Base-by-base conservation (phyloP, 2,329 filamentous ascomycete genomes). In the Stylonectria norvegica region DNA sequence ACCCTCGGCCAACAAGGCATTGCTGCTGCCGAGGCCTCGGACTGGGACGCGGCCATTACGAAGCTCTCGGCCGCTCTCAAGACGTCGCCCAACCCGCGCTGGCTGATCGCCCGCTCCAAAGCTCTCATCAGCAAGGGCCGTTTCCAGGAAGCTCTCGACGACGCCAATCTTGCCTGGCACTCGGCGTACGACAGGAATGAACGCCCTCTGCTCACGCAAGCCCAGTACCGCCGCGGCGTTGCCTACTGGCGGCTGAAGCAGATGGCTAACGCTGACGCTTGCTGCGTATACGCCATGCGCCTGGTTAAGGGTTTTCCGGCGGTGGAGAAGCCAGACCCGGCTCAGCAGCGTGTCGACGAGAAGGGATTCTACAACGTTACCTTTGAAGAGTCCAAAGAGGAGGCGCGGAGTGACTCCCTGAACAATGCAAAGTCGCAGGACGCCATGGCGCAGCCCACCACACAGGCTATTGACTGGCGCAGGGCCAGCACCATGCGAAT, bases 41-140 rank as follows among this genome's bases (percentile, higher is more conserved):
- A 90, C 45, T 91, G 80, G 63, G 67, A 74, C 5, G 71, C 74
- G 33, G 89, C 87, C 31, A 78, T 95, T 52, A 62, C 70, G 23
- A 76, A 82, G 53, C 84, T 85, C 48, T 85, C 84, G 6, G 64
- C 70, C 27, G 88, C 87, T 5, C 70, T 95, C 22, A 67, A 79
- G 45, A 72, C 72, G 10, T 81, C 83, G 0, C 71, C 70, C 27
- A 88, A 86, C 3, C 85, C 88, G 1, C 68, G 77, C 34, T 96
- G 93, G 78, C 84, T 91, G 47, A 79, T 93, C 48, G 81, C 85
- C 51, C 87, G 91, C 15, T 86, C 89, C 4, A 89, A 83, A 29
- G 88, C 88, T 27, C 83, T 89, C 59, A 76, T 87, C 35, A 78
- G 86, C 43, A 71, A 76, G 3, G 71, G 72, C 50, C 70, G 80